Conservation (phyloP, 352 stramenopile species). For the Phytophthora sp. region DNA sequence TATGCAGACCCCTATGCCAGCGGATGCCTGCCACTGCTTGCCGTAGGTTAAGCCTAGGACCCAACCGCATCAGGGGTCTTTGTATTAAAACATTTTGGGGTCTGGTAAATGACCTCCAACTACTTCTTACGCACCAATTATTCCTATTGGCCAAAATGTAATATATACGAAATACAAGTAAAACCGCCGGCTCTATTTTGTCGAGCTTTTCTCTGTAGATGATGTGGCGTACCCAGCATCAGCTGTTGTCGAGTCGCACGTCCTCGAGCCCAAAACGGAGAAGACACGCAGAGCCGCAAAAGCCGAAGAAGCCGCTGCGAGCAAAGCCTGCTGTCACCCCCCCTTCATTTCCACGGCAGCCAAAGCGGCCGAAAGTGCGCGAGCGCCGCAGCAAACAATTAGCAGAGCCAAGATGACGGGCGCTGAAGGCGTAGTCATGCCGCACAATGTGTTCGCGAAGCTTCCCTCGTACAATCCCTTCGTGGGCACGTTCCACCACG, state of each 20-base stretch:
- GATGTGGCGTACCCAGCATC: slow-evolving; percentile 34
- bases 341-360: slow-evolving; percentile 20
- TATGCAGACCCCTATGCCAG: no score
- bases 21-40: no score
- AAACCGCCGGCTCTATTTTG: slow-evolving; percentile 33
- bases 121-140: no score
- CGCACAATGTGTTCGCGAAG: slow-evolving; percentile 81
- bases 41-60: no score
- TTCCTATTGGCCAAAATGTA: slow-evolving; percentile 22
- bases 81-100: no score
- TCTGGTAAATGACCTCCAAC: no score
- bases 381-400: slow-evolving; percentile 6
- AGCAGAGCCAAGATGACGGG: slow-evolving; percentile 34
- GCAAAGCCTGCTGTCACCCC: background rate
- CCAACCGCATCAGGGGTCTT: no score
- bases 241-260: slow-evolving; percentile 41
- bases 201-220: slow-evolving; percentile 33
- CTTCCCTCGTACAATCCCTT: slow-evolving; percentile 90
- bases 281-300: slow-evolving; percentile 31
- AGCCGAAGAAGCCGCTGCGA: slow-evolving; percentile 25
- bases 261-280: slow-evolving; percentile 39
- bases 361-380: slow-evolving; percentile 11
- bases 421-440: slow-evolving; percentile 51
- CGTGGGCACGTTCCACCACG: slow-evolving; percentile 90
- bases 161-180: slow-evolving; percentile 25